These are phyloP conservation scores for Talaromyces wortmannii DNA, from an alignment of 495 filamentous ascomycete genomes.

Conservation along the genomic window DNA sequence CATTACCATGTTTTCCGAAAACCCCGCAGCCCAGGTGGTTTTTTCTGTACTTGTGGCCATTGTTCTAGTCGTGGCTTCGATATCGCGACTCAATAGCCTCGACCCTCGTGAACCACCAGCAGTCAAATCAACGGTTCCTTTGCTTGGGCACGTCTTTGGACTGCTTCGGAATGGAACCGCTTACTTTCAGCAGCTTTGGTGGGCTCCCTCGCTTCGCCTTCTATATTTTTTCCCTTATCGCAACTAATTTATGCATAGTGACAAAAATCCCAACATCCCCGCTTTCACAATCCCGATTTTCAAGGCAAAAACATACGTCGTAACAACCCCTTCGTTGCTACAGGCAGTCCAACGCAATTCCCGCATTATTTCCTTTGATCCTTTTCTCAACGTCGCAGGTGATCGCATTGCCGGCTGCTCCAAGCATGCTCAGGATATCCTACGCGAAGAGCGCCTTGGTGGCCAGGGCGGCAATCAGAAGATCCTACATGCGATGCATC, in stretches of 20 bases:
- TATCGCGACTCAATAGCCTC: neutral
- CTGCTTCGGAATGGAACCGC: conserved; percentile 26
- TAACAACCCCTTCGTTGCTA: conserved; percentile 33
- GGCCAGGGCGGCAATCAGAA: conserved; percentile 12
- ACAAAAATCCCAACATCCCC: conserved; percentile 16
- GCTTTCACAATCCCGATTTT: conserved; percentile 38
- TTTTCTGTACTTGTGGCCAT: too few species aligned
- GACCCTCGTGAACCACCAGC: conserved; percentile 41
- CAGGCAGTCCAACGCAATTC: conserved; percentile 32
- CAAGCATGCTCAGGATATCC: conserved; percentile 7
- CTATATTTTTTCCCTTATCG: neutral
- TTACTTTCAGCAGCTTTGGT: conserved; percentile 20
- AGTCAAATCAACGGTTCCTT: conserved; percentile 26
- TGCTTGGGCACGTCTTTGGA: conserved; percentile 38
- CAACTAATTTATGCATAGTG: conserved; percentile 6
- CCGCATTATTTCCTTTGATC: conserved; percentile 34
- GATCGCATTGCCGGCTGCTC: conserved; percentile 14
- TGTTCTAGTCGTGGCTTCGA: too few species aligned
- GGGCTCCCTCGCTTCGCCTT: too few species aligned
- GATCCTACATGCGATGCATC: conserved; percentile 15
- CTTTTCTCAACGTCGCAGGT: conserved; percentile 14
- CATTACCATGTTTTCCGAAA: too few species aligned
- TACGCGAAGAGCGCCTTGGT: conserved; percentile 10
- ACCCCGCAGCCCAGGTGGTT: too few species aligned
- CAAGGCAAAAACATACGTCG: conserved; percentile 34